A percentile compares a stretch with the other conserved stretches of the same genome.
Conservation (phyloP, 192 early-diverging fungal species). For the Martensiomyces pterosporus region DNA sequence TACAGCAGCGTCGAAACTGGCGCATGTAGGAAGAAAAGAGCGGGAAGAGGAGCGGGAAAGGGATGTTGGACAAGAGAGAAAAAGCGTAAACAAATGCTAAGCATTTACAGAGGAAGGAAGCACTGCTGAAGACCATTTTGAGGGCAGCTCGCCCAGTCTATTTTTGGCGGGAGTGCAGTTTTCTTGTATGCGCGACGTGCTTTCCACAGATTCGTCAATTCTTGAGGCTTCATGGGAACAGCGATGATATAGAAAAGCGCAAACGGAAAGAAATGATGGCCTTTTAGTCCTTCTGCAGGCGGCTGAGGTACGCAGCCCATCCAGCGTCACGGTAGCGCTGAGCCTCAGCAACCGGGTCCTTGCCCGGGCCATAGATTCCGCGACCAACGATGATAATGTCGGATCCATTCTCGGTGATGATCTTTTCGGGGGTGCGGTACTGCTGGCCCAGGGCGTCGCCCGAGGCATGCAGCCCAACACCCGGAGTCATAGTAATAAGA, state of each 20-base stretch:
- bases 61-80: neutral
- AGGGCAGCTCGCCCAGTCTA: no score
- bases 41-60: no score
- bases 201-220: no score
- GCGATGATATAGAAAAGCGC: neutral
- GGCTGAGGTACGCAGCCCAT: slow-evolving; percentile 88
- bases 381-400: slow-evolving; percentile 99
- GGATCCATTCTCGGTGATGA: slow-evolving; percentile 76
- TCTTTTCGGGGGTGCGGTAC: slow-evolving; percentile 87
- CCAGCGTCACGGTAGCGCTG: slow-evolving; percentile 86
- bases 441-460: slow-evolving; percentile 93
- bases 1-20: neutral
- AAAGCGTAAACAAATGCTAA: no score
- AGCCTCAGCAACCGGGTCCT: slow-evolving; percentile 66
- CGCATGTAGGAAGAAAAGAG: slow-evolving; percentile 5
- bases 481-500: slow-evolving; percentile 93
- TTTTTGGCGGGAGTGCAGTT: no score
- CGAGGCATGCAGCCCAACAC: slow-evolving; percentile 78
- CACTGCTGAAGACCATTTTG: no score
- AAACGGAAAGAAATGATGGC: no score
- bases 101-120: neutral
- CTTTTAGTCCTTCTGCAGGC: slow-evolving; percentile 16
- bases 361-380: slow-evolving; percentile 90
- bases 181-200: no score
- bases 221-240: no score